Percentiles rank a stretch among this genome's conserved stretches.
Evolutionary conservation across 2,329 filamentous ascomycete species (phyloP).

Genomic region (Neonectria neomacrospora): DNA sequence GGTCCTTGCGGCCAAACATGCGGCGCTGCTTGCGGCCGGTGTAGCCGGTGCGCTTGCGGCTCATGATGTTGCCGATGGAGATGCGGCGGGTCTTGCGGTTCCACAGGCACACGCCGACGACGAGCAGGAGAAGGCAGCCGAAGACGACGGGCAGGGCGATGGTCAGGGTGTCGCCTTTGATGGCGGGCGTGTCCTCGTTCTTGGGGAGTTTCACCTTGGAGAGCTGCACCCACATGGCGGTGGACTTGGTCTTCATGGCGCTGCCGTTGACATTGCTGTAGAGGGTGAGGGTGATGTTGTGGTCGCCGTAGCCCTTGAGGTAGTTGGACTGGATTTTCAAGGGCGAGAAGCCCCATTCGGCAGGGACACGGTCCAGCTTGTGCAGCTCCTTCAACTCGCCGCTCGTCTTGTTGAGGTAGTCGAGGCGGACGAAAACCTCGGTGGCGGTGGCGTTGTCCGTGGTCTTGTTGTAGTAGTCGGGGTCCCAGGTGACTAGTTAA

Average conservation of each 20-base stretch:
- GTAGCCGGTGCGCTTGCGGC: conserved; percentile 58
- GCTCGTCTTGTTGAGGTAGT: conserved; percentile 53
- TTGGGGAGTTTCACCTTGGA: conserved; percentile 49
- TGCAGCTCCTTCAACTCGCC: conserved; percentile 53
- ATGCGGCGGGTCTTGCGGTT: conserved; percentile 63
- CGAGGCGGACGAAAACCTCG: conserved; percentile 52
- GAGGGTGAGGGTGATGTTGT: conserved; percentile 63
- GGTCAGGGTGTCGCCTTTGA: conserved; percentile 56
- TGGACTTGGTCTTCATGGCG: conserved; percentile 53
- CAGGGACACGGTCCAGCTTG: conserved; percentile 48
- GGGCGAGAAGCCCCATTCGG: conserved; percentile 60
- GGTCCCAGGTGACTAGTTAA: conserved; percentile 66
- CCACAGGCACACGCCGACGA: conserved; percentile 68
- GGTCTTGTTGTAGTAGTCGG: conserved; percentile 59
- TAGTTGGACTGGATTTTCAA: conserved; percentile 54
- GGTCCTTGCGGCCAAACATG: conserved; percentile 50
- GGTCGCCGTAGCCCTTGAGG: conserved; percentile 50
- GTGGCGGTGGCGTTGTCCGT: conserved; percentile 49
- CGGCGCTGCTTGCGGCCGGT: conserved; percentile 53
- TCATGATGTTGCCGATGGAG: conserved; percentile 63
- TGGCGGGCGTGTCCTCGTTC: conserved; percentile 48
- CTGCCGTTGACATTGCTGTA: conserved; percentile 51
- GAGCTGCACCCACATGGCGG: conserved; percentile 54
- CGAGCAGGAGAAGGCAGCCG: conserved; percentile 58
- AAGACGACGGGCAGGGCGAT: conserved; percentile 65